Evolutionary conservation across 2,329 filamentous ascomycete species (phyloP).

Genomic region (Tetracladium maxilliforme): DNA sequence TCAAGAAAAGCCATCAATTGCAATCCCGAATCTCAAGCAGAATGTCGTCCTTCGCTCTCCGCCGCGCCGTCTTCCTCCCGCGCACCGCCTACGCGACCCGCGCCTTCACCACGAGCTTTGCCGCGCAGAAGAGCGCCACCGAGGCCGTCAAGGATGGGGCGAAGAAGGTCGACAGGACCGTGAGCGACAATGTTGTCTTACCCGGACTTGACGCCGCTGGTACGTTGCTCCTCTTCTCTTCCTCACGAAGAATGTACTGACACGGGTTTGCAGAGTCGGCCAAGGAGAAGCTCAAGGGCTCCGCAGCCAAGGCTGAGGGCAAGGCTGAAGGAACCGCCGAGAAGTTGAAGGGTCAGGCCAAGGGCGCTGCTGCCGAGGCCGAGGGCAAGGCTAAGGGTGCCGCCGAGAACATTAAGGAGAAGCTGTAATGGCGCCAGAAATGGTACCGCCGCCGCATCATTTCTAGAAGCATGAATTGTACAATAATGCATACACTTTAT

Average conservation of each 20-base stretch:
- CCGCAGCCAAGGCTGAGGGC: constrained; percentile 17
- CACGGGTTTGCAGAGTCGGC: constrained; percentile 2
- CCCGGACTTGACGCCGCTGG: constrained; percentile 43
- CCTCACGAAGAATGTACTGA: neutral
- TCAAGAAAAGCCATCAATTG: too few relatives aligned
- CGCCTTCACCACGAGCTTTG: constrained; percentile 33
- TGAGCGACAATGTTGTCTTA: constrained; percentile 46
- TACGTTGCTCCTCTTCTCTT: constrained; percentile 22
- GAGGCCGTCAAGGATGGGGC: constrained; percentile 43
- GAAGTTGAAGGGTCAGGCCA: constrained; percentile 17
- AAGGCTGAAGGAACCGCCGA: constrained; percentile 24
- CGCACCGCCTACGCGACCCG: too few relatives aligned
- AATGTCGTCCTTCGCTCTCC: too few relatives aligned
- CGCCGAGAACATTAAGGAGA: constrained; percentile 17
- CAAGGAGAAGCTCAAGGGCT: constrained; percentile 5
- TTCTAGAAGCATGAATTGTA: too few relatives aligned
- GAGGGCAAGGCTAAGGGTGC: constrained; percentile 25
- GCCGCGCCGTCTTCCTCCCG: too few relatives aligned
- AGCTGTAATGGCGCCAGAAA: too few relatives aligned
- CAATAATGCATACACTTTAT: too few relatives aligned
- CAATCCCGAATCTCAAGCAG: too few relatives aligned
- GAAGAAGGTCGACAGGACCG: constrained; percentile 42
- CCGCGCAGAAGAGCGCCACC: constrained; percentile 29
- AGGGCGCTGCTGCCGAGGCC: constrained; percentile 18
- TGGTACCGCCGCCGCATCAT: too few relatives aligned